phyloP scores from a whole-genome alignment of 176 grass and related monocot genomes.

The Rhynchospora pubera region DNA sequence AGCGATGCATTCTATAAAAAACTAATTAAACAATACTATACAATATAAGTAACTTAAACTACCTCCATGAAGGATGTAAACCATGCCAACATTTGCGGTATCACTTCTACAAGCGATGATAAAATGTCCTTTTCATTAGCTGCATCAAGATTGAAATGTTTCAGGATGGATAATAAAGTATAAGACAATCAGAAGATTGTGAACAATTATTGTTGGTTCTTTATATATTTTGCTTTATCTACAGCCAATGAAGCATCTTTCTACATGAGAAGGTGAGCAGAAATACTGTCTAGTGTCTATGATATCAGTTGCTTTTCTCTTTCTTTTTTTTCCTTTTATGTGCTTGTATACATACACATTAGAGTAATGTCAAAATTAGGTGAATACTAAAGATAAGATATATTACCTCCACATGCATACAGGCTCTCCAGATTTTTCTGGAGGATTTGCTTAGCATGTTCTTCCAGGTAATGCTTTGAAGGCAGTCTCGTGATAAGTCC shows the following conservation, averaged over 20 bases:
- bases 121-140: conserved; percentile 49
- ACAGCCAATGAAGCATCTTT: background rate
- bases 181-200: conserved; percentile 6
- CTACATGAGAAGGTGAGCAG: background rate
- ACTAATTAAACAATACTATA: background rate
- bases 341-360: background rate
- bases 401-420: conserved; percentile 77
- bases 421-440: conserved; percentile 80
- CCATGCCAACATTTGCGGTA: conserved; percentile 83
- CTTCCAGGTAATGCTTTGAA: conserved; percentile 62
- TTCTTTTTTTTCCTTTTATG: background rate
- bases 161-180: background rate
- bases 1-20: background rate
- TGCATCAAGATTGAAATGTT: conserved; percentile 41
- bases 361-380: background rate
- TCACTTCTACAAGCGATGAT: conserved; percentile 50
- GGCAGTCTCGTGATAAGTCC: conserved; percentile 63
- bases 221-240: background rate
- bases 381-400: background rate
- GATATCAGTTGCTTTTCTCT: background rate
- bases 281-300: background rate
- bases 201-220: background rate
- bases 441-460: conserved; percentile 61
- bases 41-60: conserved; percentile 4
- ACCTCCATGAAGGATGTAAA: conserved; percentile 54